Conservation (phyloP, 768 basidiomycete genomes). For the Tubosaeta brunneosetosa region DNA sequence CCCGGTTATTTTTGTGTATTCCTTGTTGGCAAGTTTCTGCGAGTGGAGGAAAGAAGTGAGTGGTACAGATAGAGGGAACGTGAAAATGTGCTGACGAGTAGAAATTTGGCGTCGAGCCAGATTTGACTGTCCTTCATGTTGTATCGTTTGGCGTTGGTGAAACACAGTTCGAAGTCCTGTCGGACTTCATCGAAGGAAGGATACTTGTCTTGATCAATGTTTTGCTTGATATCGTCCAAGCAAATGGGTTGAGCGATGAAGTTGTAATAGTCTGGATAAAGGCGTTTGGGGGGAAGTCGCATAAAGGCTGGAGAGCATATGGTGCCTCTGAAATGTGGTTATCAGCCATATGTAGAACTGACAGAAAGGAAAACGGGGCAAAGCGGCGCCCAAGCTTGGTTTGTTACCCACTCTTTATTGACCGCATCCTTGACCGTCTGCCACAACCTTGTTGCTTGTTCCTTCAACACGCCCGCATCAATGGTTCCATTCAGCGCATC, state of each 20-base stretch:
- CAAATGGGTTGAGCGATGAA: constrained; percentile 80
- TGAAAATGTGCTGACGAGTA: constrained; percentile 52
- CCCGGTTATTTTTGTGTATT: constrained; percentile 45
- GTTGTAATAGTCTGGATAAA: constrained; percentile 83
- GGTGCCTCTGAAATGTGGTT: constrained; percentile 50
- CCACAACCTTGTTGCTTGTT: constrained; percentile 70
- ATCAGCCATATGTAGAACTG: constrained; percentile 30
- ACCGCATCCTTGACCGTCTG: constrained; percentile 76
- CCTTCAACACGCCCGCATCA: constrained; percentile 42
- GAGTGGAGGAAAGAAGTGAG: constrained; percentile 1
- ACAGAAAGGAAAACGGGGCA: constrained; percentile 41
- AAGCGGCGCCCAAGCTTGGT: constrained; percentile 34
- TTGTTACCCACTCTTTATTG: constrained; percentile 80
- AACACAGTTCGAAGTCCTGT: constrained; percentile 71
- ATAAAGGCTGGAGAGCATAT: constrained; percentile 61
- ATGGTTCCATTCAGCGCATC: constrained; percentile 14
- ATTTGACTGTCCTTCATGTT: constrained; percentile 78
- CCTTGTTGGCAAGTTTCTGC: constrained; percentile 46
- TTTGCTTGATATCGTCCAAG: constrained; percentile 83
- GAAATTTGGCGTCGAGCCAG: constrained; percentile 75
- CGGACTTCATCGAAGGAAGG: constrained; percentile 60
- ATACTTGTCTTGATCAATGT: constrained; percentile 59
- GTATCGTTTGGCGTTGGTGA: constrained; percentile 77
- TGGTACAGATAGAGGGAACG: neutral
- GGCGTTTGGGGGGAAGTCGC: constrained; percentile 63